Base-by-base conservation (phyloP, 139 green algal species). In the Bryopsis sp. region DNA sequence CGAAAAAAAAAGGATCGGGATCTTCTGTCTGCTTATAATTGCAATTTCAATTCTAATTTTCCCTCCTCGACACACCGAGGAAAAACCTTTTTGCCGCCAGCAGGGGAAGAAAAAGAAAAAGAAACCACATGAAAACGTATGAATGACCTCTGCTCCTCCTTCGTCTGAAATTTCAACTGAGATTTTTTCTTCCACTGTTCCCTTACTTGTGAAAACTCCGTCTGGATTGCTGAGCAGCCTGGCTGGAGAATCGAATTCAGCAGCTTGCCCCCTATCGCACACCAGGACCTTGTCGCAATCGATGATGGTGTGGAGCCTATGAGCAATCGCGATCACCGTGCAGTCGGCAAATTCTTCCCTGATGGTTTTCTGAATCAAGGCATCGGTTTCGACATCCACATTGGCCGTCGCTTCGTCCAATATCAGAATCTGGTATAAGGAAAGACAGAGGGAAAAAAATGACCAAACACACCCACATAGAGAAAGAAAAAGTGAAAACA, bases 381-480 rank as follows among this genome's bases (percentile, higher is more conserved):
- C 81, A 69, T 96, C 90, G 3, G 86, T 95, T 64, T 90, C 85
- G 22, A 87, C 73, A 62, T 96, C 90, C n/a, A 96, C 88, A 34
- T 84, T 86, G 28, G 87, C 86, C 29, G 93, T 98, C 0, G 93
- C 93, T 80, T 97, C 92, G 70, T 98, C 92, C 60, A 70, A 31
- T 60, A 66, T 57, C 37, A 69, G 7, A 35, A 69, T 54, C 62
- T 67, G 29, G 50, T 33, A 26, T 26, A 28, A 26, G 15, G 33
- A 5, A 61, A 33, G n/a, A 28, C 11, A 36, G 50, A 34, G 31
- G 33, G 50, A n/a, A n/a, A n/a, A n/a, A n/a, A n/a, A n/a, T n/a
- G n/a, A n/a, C n/a, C n/a, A n/a, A n/a, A n/a, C n/a, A n/a, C n/a
- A n/a, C n/a, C n/a, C n/a, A n/a, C n/a, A n/a, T n/a, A n/a, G n/a